phyloP scores from a whole-genome alignment of 306 rosid genomes.

The Trifolium dubium region DNA sequence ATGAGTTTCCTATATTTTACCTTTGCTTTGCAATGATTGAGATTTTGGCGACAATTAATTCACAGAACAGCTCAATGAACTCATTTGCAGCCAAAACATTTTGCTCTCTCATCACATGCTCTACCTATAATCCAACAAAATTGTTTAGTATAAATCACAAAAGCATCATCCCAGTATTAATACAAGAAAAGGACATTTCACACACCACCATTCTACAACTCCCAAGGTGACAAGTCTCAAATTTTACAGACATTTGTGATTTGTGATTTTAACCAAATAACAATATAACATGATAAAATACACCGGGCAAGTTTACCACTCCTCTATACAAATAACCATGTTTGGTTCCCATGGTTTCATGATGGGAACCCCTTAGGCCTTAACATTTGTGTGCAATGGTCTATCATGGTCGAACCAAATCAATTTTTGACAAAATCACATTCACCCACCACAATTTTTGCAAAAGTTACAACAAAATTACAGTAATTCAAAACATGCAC shows the following conservation, averaged over 20 bases:
- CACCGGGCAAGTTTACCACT: not conserved
- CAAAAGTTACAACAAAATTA: no score
- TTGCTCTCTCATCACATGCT: slow-evolving; percentile 96
- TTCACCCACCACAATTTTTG: no score
- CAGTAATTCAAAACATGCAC: no score
- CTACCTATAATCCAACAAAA: slow-evolving; percentile 65
- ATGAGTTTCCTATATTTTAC: slow-evolving; percentile 42
- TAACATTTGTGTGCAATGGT: not conserved
- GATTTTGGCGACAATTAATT: slow-evolving; percentile 79
- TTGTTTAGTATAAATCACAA: not conserved
- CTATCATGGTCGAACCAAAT: not conserved
- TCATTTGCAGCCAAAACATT: slow-evolving; percentile 93
- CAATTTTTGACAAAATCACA: not conserved
- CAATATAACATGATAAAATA: not conserved
- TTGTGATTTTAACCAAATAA: not conserved
- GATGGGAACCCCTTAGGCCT: not conserved
- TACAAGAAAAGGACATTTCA: not conserved
- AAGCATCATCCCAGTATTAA: not conserved
- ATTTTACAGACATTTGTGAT: not conserved
- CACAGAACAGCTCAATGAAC: slow-evolving; percentile 92
- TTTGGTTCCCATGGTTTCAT: not conserved
- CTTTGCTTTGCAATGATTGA: slow-evolving; percentile 87
- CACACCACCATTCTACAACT: not conserved
- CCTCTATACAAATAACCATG: not conserved
- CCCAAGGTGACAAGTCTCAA: not conserved